Percentiles rank a stretch among this genome's conserved stretches.
These are phyloP conservation scores for Gracilaria vermiculophylla DNA, from an alignment of 23 red algal genomes.

Conservation along the genomic window DNA sequence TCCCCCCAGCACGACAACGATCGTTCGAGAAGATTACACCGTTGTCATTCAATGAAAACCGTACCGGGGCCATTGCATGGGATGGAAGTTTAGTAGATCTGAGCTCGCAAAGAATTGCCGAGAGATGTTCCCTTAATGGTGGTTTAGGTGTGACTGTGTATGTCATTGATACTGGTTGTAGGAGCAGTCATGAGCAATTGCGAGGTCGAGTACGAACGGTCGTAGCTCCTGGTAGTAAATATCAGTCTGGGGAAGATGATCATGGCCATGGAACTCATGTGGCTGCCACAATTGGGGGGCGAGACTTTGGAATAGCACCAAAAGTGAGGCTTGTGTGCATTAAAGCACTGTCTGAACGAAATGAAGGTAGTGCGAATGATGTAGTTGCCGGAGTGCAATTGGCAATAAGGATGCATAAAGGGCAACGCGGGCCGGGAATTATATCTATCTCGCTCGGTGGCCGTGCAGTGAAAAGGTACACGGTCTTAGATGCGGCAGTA, in stretches of 20 bases:
- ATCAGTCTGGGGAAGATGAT: constrained; percentile 28
- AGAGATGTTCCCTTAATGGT: constrained; percentile 1
- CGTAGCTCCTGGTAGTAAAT: constrained; percentile 1
- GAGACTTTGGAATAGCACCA: constrained; percentile 26
- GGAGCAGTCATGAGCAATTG: constrained; percentile 41
- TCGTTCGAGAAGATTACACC: constrained; percentile 1
- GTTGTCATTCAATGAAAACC: not conserved
- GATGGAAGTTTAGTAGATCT: not conserved
- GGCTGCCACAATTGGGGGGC: constrained; percentile 39
- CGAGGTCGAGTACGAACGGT: constrained; percentile 14
- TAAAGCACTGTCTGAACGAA: constrained; percentile 46
- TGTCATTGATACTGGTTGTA: constrained; percentile 73
- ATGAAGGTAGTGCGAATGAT: constrained; percentile 36
- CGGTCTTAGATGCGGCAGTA: constrained; percentile 50
- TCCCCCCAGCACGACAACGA: not conserved
- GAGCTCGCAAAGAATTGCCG: not conserved
- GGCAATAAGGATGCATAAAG: constrained; percentile 34
- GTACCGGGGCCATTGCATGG: not conserved
- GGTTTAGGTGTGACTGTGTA: constrained; percentile 53
- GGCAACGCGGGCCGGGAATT: constrained; percentile 2
- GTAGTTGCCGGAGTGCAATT: constrained; percentile 59
- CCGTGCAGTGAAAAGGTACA: constrained; percentile 4
- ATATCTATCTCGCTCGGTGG: constrained; percentile 42
- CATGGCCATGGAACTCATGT: constrained; percentile 74
- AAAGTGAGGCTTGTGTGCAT: constrained; percentile 30